Percentiles rank a stretch among this genome's conserved stretches.
Conservation (phyloP, 2,329 filamentous ascomycete genomes). For the Lojkania enalia region DNA sequence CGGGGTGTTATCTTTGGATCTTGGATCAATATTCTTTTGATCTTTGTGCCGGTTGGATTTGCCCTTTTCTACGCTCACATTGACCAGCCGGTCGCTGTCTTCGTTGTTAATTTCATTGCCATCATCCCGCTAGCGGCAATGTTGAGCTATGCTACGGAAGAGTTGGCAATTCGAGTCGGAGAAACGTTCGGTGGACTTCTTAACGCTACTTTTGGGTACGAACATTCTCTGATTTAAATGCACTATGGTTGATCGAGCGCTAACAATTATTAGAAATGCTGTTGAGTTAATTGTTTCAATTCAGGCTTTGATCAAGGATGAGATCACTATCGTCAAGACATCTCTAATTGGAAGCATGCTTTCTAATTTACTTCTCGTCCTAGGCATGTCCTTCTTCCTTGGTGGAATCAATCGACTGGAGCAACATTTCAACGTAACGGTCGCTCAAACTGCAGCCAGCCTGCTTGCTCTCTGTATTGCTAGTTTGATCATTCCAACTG, state of each 20-base stretch:
- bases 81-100: slow-evolving; percentile 56
- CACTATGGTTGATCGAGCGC: slow-evolving; percentile 10
- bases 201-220: slow-evolving; percentile 84
- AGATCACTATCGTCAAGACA: slow-evolving; percentile 87
- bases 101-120: slow-evolving; percentile 90
- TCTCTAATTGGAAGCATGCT: slow-evolving; percentile 90
- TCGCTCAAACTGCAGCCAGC: slow-evolving; percentile 86
- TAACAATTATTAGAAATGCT: slow-evolving; percentile 63
- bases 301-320: slow-evolving; percentile 72
- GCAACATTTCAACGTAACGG: slow-evolving; percentile 89
- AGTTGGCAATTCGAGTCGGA: slow-evolving; percentile 75
- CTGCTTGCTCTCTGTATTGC: slow-evolving; percentile 78
- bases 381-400: slow-evolving; percentile 92
- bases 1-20: slow-evolving; percentile 77
- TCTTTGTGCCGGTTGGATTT: slow-evolving; percentile 78
- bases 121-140: slow-evolving; percentile 88
- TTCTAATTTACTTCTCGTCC: slow-evolving; percentile 83
- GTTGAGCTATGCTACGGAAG: slow-evolving; percentile 86
- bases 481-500: slow-evolving; percentile 85
- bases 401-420: slow-evolving; percentile 77
- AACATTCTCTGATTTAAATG: slow-evolving; percentile 12
- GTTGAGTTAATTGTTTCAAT: slow-evolving; percentile 89
- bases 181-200: slow-evolving; percentile 86
- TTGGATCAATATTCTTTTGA: slow-evolving; percentile 81
- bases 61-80: slow-evolving; percentile 68